Evolutionary conservation across 225 moss, liverwort and hornwort species (phyloP), one percentile per base, ranked within the genome.

Genomic region (Sphagnum contortum): DNA sequence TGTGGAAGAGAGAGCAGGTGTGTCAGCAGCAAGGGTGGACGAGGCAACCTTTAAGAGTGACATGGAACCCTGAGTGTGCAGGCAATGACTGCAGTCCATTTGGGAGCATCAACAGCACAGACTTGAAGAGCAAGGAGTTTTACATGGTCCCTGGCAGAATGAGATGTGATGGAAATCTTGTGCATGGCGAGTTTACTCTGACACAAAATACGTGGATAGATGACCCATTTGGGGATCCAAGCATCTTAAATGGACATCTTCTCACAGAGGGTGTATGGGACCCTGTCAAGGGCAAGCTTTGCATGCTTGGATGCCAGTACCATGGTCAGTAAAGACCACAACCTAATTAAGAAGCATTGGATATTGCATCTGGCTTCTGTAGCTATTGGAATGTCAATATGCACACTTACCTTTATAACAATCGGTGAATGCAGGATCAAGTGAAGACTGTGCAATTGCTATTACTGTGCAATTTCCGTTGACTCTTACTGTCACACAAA

Each of bases 401-500:
- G 29, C 29, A 29, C 29, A 29, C 29, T 29, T 29, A 29, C 29
- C 29, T 29, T 29, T 29, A 29, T 64, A 2, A 2, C 8, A 45
- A 13, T 65, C 7, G 10, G 9, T 55, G 29, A 46, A 45, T 3
- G 13, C 76, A 85, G 85, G 78, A 64, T 29, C 29, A 29, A 64
- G 44, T 62, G 74, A 79, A 66, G 85, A 85, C 69, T 85, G 85
- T 68, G 50, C 71, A 47, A 85, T 85, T 68, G 74, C 57, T 7
- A 75, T 85, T 2, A 78, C 85, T 12, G 60, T 81, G 72, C 81
- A 85, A 60, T 85, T 85, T 8, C 85, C 85, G 2, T 74, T 85
- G 74, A 85, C 74, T 46, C 78, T 78, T 47, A 71, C 66, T 12
- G 50, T 81, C 1, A 69, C 74, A 52, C 78, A 85, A 73, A 75